A percentile compares a stretch with the other conserved stretches of the same genome.
Conservation (phyloP, 1,284 basidiomycete genomes). For the Abortiporus biennis region DNA sequence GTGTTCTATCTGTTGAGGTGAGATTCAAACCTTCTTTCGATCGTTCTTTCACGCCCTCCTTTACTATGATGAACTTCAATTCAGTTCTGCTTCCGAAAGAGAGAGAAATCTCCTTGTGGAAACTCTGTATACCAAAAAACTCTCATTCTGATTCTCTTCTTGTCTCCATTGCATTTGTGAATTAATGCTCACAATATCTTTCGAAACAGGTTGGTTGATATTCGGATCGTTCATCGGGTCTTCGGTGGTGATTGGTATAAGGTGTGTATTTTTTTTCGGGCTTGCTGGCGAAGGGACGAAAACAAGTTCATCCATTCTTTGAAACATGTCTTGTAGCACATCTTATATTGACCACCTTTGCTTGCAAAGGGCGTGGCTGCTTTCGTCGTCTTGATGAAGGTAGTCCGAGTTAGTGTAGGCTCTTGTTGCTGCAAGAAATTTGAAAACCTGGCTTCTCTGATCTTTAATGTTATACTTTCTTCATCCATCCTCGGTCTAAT, state of each 20-base stretch:
- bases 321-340: conserved; percentile 40
- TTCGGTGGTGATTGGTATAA: conserved; percentile 5
- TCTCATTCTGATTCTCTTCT: conserved; percentile 31
- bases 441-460: conserved; percentile 76
- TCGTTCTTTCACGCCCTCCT: conserved; percentile 1
- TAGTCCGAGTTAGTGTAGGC: conserved; percentile 28
- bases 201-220: no score
- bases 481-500: no score
- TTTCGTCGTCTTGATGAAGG: conserved; percentile 44
- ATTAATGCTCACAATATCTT: no score
- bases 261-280: conserved; percentile 20
- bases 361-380: conserved; percentile 28
- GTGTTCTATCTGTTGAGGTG: conserved; percentile 3
- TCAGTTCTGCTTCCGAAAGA: conserved; percentile 85
- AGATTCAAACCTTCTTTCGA: conserved; percentile 5
- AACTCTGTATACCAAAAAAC: conserved; percentile 56
- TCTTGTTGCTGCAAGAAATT: conserved; percentile 34
- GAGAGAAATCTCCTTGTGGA: conserved; percentile 67
- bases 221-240: no score
- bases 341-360: conserved; percentile 29
- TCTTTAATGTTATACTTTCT: conserved; percentile 13
- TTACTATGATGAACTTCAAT: conserved; percentile 44
- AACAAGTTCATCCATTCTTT: conserved; percentile 84
- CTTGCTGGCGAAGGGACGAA: conserved; percentile 42
- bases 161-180: no score